These are phyloP conservation scores for Harringtonia lauricola DNA, from an alignment of 2,329 filamentous ascomycete species.

Conservation along the genomic window DNA sequence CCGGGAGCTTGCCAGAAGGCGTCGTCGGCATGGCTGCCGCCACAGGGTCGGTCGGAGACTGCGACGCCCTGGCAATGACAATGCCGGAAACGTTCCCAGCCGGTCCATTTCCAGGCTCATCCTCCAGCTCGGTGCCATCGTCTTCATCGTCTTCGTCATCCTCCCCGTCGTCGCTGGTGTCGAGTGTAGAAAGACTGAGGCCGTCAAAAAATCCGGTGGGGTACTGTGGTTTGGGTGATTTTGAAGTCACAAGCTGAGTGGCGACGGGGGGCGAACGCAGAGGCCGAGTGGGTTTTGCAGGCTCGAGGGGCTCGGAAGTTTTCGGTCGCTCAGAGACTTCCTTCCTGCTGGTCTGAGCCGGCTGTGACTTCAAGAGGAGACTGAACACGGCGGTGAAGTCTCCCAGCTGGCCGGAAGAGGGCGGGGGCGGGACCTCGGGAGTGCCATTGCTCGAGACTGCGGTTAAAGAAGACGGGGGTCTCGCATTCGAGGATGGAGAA, in stretches of 20 bases:
- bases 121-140: neutral
- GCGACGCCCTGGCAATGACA: constrained; percentile 4
- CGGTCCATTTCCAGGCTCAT: too few relatives aligned
- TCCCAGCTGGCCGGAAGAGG: constrained; percentile 6
- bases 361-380: neutral
- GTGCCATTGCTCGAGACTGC: too few relatives aligned
- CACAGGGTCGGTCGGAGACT: constrained; percentile 1
- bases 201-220: constrained; percentile 6
- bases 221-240: neutral
- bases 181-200: constrained; percentile 2
- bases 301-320: too few relatives aligned
- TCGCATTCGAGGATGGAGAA: too few relatives aligned
- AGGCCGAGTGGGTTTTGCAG: too few relatives aligned
- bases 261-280: too few relatives aligned
- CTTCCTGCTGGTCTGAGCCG: too few relatives aligned
- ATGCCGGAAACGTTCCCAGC: too few relatives aligned
- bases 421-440: neutral
- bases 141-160: neutral
- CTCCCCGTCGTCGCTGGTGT: neutral
- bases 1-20: too few relatives aligned
- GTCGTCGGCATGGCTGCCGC: neutral
- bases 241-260: neutral
- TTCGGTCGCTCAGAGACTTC: too few relatives aligned
- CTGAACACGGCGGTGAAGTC: constrained; percentile 7
- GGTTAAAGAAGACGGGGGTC: too few relatives aligned